Evolutionary conservation across 2,329 filamentous ascomycete genomes (phyloP), one percentile per base, ranked within the genome.

Genomic region (Talaromyces sp.): DNA sequence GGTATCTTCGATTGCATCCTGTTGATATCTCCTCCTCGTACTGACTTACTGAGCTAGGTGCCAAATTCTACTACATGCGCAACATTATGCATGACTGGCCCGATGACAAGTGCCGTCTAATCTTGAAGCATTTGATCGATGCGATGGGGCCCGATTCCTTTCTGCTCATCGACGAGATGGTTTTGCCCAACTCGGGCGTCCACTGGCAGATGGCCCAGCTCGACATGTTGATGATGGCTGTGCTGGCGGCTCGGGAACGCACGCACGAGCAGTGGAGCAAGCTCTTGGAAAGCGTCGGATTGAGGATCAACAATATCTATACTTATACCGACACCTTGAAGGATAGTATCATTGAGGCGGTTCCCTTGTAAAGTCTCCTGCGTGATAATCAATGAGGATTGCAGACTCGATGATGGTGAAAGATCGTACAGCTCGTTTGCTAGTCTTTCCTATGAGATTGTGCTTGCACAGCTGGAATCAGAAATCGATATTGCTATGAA

Each of bases 151-250:
- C 50, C 16, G 60, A 73, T 4, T 78, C 76, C 0, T 65, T 69
- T 16, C 69, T 80, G 16, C 63, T 81, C 18, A 75, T 80, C 56
- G 74, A 78, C 50, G 79, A 81, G 25, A 71, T 76, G 48, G 73
- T 79, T 5, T 60, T 79, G 1, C 74, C 77, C 2, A 65, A 76
- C 31, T 61, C 35, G 7, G 69, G 69, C 2, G 73, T 68, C 2
- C 66, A 70, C 28, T 73, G 66, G 66, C 64, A 73, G 52, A 69
- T 72, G 0, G 63, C 71, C 0, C 66, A 67, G 33, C 62, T 73
- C 18, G 77, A 80, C 61, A 37, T 80, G 7, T 68, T 65, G 4
- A 77, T 80, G 74, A 73, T 76, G 69, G 42, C 70, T 2, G 61
- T 64, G 0, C 65, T 77, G 5, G 75, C 66, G 4, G 68, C 70